Evolutionary conservation across 208 protist genomes (phyloP), one percentile per base, ranked within the genome.

Genomic region (Acanthamoeba culbertsoni): DNA sequence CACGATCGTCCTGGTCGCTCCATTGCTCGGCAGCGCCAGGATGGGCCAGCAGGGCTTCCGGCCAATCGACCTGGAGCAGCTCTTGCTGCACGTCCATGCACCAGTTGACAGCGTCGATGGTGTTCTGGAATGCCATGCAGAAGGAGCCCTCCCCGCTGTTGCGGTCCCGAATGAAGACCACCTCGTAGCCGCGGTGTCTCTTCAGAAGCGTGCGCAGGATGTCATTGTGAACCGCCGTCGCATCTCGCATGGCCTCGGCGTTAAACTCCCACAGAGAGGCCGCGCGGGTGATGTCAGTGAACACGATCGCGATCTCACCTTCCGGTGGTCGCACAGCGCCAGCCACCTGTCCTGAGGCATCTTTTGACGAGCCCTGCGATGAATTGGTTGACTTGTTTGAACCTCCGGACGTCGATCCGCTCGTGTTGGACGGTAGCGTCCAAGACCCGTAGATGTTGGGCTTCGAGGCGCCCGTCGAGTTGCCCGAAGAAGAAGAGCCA

Each of bases 61-160:
- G 90, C 90, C 90, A 93, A 1, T 86, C 71, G 31, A 62, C 18
- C 26, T 65, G 16, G n/a, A 93, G n/a, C 42, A 93, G 73, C 26
- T 10, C 46, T 28, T 95, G 46, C 90, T 93, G 90, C 20, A 93
- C 90, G 1, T n/a, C 90, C 68, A 68, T 62, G 71, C 90, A 93
- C 62, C 62, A 93, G 14, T 26, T n/a, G 31, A 86, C 6, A 0
- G 90, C 90, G 18, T 82, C 65, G 4, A 31, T 23, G 7, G 90
- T 33, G 43, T 51, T 63, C 40, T 93, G 90, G 90, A 93, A 93
- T 2, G 65, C 90, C 68, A 93, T 68, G 68, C 62, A 86, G 90
- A 93, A 93, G 28, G 90, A 92, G 35, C 88, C 88, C 65, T 92
- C 88, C 0, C 88, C 88, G 6, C 35, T n/a, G 88, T 73, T 92